These are phyloP conservation scores for Phytophthora fragariaefolia DNA, from an alignment of 352 stramenopile species.

Conservation along the genomic window DNA sequence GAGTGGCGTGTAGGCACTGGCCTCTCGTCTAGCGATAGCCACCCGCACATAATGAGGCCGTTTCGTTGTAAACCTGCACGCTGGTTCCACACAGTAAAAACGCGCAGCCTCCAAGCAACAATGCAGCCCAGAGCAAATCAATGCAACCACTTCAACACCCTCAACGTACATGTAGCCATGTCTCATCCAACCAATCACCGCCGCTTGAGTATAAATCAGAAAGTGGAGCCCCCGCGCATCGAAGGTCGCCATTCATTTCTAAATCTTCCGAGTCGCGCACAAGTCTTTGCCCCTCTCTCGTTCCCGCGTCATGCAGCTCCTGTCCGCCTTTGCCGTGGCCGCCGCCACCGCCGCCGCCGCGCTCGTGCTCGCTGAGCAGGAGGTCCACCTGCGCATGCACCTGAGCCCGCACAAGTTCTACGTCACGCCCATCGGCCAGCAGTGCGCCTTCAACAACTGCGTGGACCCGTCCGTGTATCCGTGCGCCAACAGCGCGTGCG, in stretches of 20 bases:
- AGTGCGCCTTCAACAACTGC: slow-evolving; percentile 66
- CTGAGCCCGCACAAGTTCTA: slow-evolving; percentile 57
- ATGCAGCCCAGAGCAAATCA: no score
- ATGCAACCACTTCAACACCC: neutral
- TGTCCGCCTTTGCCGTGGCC: slow-evolving; percentile 20
- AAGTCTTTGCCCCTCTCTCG: neutral
- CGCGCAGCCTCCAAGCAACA: no score
- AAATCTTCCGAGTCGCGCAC: neutral
- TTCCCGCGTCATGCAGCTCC: slow-evolving; percentile 43
- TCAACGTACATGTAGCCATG: neutral
- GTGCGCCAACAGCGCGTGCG: slow-evolving; percentile 54
- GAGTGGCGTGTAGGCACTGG: slow-evolving; percentile 1
- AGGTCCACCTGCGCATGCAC: slow-evolving; percentile 46
- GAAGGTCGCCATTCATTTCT: neutral
- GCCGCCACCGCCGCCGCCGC: slow-evolving; percentile 18
- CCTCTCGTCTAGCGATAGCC: neutral
- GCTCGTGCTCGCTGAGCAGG: slow-evolving; percentile 36
- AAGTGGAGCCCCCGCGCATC: neutral
- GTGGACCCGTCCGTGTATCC: slow-evolving; percentile 65
- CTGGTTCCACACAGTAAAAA: neutral
- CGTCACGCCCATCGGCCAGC: slow-evolving; percentile 58
- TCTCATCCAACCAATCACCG: neutral
- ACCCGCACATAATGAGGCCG: neutral
- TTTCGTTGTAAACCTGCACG: neutral
- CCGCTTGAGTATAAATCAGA: neutral